A percentile compares a stretch with the other conserved stretches of the same genome.
These are phyloP conservation scores for Colletotrichum tanaceti DNA, from an alignment of 2,329 filamentous ascomycete genomes.

Conservation along the genomic window DNA sequence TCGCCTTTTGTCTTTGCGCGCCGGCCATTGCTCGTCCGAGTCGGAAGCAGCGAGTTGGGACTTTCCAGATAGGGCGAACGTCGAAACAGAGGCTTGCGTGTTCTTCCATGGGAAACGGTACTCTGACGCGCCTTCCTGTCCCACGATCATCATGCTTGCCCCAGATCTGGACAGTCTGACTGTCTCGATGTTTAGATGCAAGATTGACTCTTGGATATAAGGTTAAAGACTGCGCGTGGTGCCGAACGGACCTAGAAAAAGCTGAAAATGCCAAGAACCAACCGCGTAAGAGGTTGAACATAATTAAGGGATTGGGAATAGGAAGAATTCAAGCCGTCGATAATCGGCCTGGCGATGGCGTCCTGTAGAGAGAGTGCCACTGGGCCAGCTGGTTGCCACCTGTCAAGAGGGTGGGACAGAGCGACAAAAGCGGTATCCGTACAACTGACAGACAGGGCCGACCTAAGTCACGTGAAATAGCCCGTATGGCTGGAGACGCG, in stretches of 20 bases:
- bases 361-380: too few species aligned
- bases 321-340: too few species aligned
- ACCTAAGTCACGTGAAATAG: constrained; percentile 29
- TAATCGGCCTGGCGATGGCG: too few species aligned
- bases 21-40: constrained; percentile 34
- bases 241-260: too few species aligned
- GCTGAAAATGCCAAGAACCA: too few species aligned
- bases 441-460: not conserved
- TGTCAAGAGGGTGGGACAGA: not conserved
- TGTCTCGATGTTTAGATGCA: constrained; percentile 32
- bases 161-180: constrained; percentile 27
- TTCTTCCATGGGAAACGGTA: constrained; percentile 31
- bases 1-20: constrained; percentile 21
- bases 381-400: not conserved
- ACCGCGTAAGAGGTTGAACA: too few species aligned
- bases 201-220: constrained; percentile 6
- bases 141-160: constrained; percentile 34
- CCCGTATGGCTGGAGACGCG: constrained; percentile 12
- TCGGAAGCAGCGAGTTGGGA: constrained; percentile 38
- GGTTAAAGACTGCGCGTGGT: not conserved
- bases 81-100: constrained; percentile 40
- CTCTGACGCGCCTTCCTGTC: constrained; percentile 29
- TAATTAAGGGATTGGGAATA: too few species aligned
- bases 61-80: constrained; percentile 37
- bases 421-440: not conserved